Conservation (phyloP, 2,329 filamentous ascomycete genomes). For the Aspergillus tubingensis region DNA sequence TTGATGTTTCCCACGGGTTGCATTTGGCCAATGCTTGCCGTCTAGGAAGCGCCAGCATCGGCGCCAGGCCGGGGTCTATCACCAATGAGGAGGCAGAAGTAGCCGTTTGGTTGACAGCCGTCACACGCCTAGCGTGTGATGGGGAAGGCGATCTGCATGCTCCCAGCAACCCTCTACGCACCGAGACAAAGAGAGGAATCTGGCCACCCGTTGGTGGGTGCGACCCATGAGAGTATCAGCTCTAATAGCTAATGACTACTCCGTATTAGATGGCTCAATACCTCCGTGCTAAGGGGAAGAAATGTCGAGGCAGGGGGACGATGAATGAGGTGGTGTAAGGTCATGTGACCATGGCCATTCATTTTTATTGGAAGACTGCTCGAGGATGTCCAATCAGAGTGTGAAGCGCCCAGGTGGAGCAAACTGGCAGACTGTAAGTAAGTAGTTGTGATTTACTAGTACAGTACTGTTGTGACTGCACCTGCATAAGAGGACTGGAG, state of each 20-base stretch:
- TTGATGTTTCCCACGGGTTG: constrained; percentile 32
- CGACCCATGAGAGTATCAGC: not conserved
- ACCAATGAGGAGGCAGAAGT: constrained; percentile 31
- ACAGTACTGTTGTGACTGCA: constrained; percentile 11
- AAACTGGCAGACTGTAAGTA: too few species aligned
- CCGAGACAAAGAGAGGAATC: constrained; percentile 6
- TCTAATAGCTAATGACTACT: too few species aligned
- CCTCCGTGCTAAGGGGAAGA: too few species aligned
- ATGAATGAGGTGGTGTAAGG: too few species aligned
- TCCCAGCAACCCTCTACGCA: not conserved
- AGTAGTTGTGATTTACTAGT: too few species aligned
- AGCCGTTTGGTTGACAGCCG: constrained; percentile 25
- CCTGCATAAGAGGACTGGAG: constrained; percentile 8
- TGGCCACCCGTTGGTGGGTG: not conserved
- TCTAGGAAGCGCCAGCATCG: constrained; percentile 37
- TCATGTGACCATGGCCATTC: too few species aligned
- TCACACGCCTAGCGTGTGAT: constrained; percentile 42
- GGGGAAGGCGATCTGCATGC: constrained; percentile 33
- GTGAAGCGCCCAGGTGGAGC: constrained; percentile 15
- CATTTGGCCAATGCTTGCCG: constrained; percentile 39
- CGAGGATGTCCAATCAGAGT: not conserved
- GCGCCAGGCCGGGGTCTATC: constrained; percentile 21
- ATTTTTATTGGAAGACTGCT: not conserved
- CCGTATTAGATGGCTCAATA: too few species aligned
- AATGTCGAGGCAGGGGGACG: too few species aligned